phyloP scores from a whole-genome alignment of 2,329 filamentous ascomycete species.

The Geosmithia putterillii region DNA sequence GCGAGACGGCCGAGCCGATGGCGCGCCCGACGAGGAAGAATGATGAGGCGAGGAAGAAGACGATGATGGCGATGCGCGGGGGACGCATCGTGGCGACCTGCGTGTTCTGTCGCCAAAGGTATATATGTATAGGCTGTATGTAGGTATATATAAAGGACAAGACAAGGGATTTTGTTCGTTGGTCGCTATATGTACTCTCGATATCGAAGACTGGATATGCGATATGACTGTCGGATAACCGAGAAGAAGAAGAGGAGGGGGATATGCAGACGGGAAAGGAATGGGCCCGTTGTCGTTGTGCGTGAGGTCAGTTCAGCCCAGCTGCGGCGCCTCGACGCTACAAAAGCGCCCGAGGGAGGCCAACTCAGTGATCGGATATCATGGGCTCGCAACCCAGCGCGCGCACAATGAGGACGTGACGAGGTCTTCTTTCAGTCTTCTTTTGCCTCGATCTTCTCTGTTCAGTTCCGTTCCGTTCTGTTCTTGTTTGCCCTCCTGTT shows the following conservation, averaged over 20 bases:
- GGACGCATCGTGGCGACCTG: conserved; percentile 33
- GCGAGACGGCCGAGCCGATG: conserved; percentile 22
- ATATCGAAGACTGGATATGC: too few species aligned
- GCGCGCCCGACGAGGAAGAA: conserved; percentile 44
- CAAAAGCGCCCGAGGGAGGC: background rate
- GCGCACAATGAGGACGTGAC: background rate
- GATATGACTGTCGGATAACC: too few species aligned
- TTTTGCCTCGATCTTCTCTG: background rate
- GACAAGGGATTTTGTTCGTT: too few species aligned
- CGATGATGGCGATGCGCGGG: conserved; percentile 39
- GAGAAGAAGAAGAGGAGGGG: background rate
- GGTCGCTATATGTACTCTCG: too few species aligned
- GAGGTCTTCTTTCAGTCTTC: background rate
- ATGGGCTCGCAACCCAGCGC: background rate
- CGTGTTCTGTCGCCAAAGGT: background rate
- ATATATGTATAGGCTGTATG: background rate
- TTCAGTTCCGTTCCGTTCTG: too few species aligned
- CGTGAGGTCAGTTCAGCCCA: background rate
- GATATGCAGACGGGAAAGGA: background rate
- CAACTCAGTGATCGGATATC: background rate
- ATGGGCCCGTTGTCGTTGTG: background rate
- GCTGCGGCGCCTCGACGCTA: background rate
- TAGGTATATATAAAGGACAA: too few species aligned
- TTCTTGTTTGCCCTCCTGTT: background rate
- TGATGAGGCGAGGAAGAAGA: conserved; percentile 38